Conservation (phyloP, 768 basidiomycete genomes). For the Boletus subparvulus region DNA sequence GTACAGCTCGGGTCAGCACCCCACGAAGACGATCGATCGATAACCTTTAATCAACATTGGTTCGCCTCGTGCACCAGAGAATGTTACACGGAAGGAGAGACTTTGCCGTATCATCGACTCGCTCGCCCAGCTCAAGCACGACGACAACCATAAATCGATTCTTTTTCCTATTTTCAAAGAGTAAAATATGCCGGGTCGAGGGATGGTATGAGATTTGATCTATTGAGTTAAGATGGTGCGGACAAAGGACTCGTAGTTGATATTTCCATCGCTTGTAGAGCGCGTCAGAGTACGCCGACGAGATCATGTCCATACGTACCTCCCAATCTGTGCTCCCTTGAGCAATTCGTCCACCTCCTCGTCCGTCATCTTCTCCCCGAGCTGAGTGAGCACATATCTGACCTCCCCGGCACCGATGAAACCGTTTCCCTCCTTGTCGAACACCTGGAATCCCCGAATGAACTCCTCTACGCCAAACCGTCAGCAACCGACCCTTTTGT, state of each 20-base stretch:
- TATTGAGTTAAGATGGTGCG: constrained; percentile 91
- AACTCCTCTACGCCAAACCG: constrained; percentile 77
- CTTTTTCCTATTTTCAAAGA: background rate
- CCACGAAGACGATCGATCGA: no score
- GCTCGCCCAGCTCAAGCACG: no score
- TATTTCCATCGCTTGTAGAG: constrained; percentile 81
- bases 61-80: no score
- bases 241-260: constrained; percentile 97
- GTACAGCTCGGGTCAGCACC: no score
- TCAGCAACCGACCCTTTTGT: background rate
- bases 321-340: constrained; percentile 91
- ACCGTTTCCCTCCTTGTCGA: constrained; percentile 81
- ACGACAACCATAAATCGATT: no score
- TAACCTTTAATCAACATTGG: no score
- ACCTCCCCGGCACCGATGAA: constrained; percentile 65
- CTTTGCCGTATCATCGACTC: no score
- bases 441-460: constrained; percentile 98
- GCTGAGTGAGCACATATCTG: constrained; percentile 87
- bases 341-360: constrained; percentile 97
- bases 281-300: background rate
- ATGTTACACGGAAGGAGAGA: no score
- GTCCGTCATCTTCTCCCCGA: constrained; percentile 98
- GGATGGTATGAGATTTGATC: constrained; percentile 6
- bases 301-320: constrained; percentile 51
- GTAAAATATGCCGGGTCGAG: background rate